Conservation (phyloP, 2,329 filamentous ascomycete species). For the Aspergillus phoenicis region DNA sequence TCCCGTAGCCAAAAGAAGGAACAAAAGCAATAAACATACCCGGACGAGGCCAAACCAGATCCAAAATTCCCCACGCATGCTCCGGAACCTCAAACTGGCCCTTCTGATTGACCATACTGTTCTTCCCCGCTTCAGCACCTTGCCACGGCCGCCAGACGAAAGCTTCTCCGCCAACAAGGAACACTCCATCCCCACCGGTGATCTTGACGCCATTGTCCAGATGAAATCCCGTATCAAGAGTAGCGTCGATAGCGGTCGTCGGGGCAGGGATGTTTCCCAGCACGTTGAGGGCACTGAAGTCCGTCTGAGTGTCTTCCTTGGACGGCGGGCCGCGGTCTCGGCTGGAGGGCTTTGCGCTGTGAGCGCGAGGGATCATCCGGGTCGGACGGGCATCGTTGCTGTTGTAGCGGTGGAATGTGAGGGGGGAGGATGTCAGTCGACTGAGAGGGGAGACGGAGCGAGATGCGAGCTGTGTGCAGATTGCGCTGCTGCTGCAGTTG, state of each 20-base stretch:
- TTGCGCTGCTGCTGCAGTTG: constrained; percentile 14
- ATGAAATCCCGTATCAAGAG: constrained; percentile 79
- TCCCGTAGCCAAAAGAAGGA: neutral
- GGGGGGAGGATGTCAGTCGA: neutral
- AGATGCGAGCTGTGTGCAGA: constrained; percentile 20
- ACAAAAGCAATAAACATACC: constrained; percentile 57
- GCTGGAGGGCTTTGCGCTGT: constrained; percentile 42
- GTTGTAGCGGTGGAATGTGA: constrained; percentile 21
- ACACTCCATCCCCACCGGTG: constrained; percentile 67
- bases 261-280: constrained; percentile 74
- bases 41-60: constrained; percentile 82
- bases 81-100: constrained; percentile 78
- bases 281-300: constrained; percentile 78
- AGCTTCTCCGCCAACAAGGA: constrained; percentile 83
- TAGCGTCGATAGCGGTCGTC: constrained; percentile 80
- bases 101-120: constrained; percentile 68
- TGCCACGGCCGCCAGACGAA: constrained; percentile 88
- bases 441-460: constrained; percentile 8
- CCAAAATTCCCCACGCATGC: constrained; percentile 73
- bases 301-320: constrained; percentile 65
- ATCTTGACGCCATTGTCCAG: constrained; percentile 79
- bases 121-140: constrained; percentile 40
- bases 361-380: constrained; percentile 36
- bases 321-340: constrained; percentile 64
- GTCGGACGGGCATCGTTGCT: constrained; percentile 31